Evolutionary conservation across 768 basidiomycete species (phyloP).

Genomic region (Russula griseocarnosa): DNA sequence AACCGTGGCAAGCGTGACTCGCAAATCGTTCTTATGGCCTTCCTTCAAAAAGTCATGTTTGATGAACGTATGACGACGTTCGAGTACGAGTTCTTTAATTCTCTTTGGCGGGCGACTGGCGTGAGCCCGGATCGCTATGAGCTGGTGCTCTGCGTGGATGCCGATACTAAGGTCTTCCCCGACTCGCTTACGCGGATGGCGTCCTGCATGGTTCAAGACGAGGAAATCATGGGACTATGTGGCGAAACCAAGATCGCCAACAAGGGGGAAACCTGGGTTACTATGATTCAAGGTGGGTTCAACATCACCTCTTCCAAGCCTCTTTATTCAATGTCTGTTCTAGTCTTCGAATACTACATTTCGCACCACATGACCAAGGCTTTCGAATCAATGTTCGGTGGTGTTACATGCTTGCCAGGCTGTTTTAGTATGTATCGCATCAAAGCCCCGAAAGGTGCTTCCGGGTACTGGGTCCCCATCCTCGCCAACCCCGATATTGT

Average conservation of each 20-base stretch:
- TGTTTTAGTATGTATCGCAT: slow-evolving; percentile 99
- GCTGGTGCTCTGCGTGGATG: slow-evolving; percentile 92
- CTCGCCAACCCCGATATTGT: slow-evolving; percentile 98
- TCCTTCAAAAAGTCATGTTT: slow-evolving; percentile 99
- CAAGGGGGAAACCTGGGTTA: slow-evolving; percentile 97
- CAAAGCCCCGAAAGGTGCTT: slow-evolving; percentile 96
- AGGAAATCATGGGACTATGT: slow-evolving; percentile 98
- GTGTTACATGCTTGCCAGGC: slow-evolving; percentile 98
- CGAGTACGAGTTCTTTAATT: slow-evolving; percentile 99
- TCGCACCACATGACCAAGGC: slow-evolving; percentile 99
- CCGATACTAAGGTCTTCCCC: slow-evolving; percentile 98
- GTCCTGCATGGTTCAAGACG: slow-evolving; percentile 93
- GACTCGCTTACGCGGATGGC: slow-evolving; percentile 96
- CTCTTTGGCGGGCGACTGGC: slow-evolving; percentile 92
- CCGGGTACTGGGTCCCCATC: slow-evolving; percentile 97
- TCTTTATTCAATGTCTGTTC: slow-evolving; percentile 9
- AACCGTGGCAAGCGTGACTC: slow-evolving; percentile 99
- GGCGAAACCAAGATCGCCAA: slow-evolving; percentile 99
- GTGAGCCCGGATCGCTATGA: slow-evolving; percentile 96
- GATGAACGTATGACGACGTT: slow-evolving; percentile 99
- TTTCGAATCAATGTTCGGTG: slow-evolving; percentile 99
- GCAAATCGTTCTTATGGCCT: slow-evolving; percentile 96
- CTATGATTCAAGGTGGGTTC: slow-evolving; percentile 93
- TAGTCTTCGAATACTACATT: slow-evolving; percentile 99
- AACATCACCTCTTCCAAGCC: neutral